Evolutionary conservation across 441 rosid species (phyloP).

Genomic region (Adansonia madagascariensis): DNA sequence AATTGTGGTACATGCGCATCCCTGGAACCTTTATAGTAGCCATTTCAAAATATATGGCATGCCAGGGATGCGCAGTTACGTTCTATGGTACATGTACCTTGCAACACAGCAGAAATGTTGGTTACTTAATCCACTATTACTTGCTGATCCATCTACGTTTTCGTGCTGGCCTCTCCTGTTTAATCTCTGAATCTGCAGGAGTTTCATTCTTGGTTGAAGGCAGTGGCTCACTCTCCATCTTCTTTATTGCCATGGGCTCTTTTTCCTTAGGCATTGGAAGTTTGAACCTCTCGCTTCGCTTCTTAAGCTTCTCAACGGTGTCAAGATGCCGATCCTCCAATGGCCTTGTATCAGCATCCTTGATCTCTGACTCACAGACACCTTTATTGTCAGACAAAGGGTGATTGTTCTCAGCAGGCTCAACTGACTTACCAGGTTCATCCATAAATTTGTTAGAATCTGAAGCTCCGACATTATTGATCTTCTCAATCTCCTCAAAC

Average conservation of each 20-base stretch:
- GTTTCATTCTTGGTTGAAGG: slow-evolving; percentile 65
- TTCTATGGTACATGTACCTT: background rate
- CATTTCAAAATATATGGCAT: no score
- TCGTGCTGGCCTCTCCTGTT: slow-evolving; percentile 91
- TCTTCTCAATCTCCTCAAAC: slow-evolving; percentile 62
- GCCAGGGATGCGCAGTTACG: no score
- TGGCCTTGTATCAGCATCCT: slow-evolving; percentile 61
- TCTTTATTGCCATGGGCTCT: slow-evolving; percentile 62
- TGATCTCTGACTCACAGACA: slow-evolving; percentile 50
- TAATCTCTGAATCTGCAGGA: slow-evolving; percentile 64
- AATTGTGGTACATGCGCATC: slow-evolving; percentile 30
- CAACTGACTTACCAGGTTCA: slow-evolving; percentile 45
- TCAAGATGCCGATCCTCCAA: slow-evolving; percentile 76
- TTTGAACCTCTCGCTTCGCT: slow-evolving; percentile 97
- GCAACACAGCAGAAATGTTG: slow-evolving; percentile 23
- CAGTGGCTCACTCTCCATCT: slow-evolving; percentile 60
- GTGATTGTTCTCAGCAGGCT: slow-evolving; percentile 48
- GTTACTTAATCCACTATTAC: slow-evolving; percentile 39
- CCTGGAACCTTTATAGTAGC: slow-evolving; percentile 26
- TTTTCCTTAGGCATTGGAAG: slow-evolving; percentile 94
- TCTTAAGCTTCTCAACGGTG: slow-evolving; percentile 97
- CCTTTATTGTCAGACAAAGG: slow-evolving; percentile 52
- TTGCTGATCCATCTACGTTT: slow-evolving; percentile 86
- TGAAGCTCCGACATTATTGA: slow-evolving; percentile 45
- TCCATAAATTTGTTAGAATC: slow-evolving; percentile 42